Conservation (phyloP, 768 basidiomycete genomes). For the Coprinopsis cinerea region DNA sequence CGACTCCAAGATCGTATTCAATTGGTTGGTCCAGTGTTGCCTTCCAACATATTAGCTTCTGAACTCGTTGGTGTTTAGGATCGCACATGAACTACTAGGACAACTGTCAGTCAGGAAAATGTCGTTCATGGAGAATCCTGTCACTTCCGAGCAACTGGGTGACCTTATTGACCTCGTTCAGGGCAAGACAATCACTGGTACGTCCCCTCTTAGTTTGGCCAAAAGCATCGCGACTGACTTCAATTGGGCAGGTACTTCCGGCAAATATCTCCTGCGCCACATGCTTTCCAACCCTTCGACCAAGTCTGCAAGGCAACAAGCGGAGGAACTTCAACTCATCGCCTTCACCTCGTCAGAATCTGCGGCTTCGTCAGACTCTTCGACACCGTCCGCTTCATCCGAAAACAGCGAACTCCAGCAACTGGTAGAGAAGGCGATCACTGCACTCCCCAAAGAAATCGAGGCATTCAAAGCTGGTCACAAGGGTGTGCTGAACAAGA, state of each 20-base stretch:
- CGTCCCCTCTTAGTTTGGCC: background rate
- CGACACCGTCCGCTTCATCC: background rate
- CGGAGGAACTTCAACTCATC: slow-evolving; percentile 42
- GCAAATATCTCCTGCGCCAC: slow-evolving; percentile 68
- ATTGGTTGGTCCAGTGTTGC: slow-evolving; percentile 56
- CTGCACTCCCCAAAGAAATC: slow-evolving; percentile 59
- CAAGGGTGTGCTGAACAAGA: slow-evolving; percentile 69
- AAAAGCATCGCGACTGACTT: background rate
- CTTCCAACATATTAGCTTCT: background rate
- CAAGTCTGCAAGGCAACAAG: slow-evolving; percentile 35
- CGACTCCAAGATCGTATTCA: slow-evolving; percentile 67
- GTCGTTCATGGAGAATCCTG: slow-evolving; percentile 49
- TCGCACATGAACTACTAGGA: slow-evolving; percentile 83
- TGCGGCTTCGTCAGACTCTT: slow-evolving; percentile 12
- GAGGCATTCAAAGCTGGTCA: slow-evolving; percentile 64
- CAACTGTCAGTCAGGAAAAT: slow-evolving; percentile 57
- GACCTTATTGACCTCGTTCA: slow-evolving; percentile 75
- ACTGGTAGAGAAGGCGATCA: slow-evolving; percentile 62
- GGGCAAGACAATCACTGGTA: slow-evolving; percentile 63
- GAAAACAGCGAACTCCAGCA: slow-evolving; percentile 32
- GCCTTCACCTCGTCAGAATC: slow-evolving; percentile 24
- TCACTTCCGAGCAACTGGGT: slow-evolving; percentile 63
- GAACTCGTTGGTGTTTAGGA: slow-evolving; percentile 44
- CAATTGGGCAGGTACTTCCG: slow-evolving; percentile 58
- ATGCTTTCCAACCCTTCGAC: slow-evolving; percentile 47